Base-by-base conservation (phyloP, 805 yeast genomes). In the Wickerhamiella dianesei region DNA sequence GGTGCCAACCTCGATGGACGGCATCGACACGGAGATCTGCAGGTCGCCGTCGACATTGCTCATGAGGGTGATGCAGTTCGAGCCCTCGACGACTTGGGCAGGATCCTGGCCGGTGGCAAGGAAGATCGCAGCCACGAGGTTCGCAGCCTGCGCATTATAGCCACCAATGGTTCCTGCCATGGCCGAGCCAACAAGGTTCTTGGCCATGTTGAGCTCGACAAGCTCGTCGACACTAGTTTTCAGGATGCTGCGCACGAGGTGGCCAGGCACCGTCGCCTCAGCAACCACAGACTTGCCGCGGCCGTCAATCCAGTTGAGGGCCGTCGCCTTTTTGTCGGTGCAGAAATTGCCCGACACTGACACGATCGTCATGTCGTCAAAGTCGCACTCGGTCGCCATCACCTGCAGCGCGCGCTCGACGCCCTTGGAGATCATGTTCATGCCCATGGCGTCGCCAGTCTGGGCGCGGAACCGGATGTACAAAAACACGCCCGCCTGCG, bases 401-500 rank as follows among this genome's bases (percentile, higher is more conserved):
- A 74, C 77, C 51, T 79, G 79, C 59, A 92, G 74, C 1, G 96
- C 77, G 63, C 71, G 73, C 63, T 92, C 99, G 41, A 87, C 96
- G 65, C 98, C 99, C 68, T 92, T 92, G 22, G 97, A 89, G 51
- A 92, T 92, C 99, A 92, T 92, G 64, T 92, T 92, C 99, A 92
- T 92, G 54, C 99, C 99, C 99, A 92, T 92, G 17, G 99, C 99
- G 70, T 92, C 99, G 65, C 99, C 99, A 17, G 99, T 92, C 37
- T 95, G 87, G n/a, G 99, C 94, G 63, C 88, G 79, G 72, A 92
- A 92, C 60, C 99, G 79, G 57, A 92, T 81, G 59, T 76, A 92
- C 57, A 92, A 71, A 56, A 82, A 71, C 43, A 82, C 82, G 25
- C 99, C 98, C 16, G 99, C 98, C 64, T 89, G 71, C 2, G 97